phyloP scores from a whole-genome alignment of 23 red algal genomes.

The Gracilaria vermiculophylla region DNA sequence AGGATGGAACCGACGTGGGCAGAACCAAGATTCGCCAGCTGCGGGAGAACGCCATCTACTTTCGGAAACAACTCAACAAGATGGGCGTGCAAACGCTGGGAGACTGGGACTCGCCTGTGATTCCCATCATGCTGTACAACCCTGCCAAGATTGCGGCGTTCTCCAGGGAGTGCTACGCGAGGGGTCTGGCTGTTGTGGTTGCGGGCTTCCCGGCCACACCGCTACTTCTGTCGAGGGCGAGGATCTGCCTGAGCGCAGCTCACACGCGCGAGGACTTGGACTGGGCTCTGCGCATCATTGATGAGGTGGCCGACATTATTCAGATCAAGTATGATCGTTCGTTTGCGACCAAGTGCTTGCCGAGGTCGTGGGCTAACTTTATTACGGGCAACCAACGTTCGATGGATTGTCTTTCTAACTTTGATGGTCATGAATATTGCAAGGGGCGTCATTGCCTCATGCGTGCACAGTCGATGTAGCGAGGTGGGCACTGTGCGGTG shows the following conservation, averaged over 20 bases:
- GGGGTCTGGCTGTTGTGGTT: constrained; percentile 96
- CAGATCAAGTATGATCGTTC: constrained; percentile 86
- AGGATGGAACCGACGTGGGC: constrained; percentile 88
- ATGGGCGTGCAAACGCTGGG: constrained; percentile 95
- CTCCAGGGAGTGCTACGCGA: constrained; percentile 88
- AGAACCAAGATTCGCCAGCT: constrained; percentile 72
- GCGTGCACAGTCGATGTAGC: constrained; percentile 29
- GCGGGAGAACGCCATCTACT: constrained; percentile 90
- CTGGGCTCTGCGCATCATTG: constrained; percentile 87
- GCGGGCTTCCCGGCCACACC: constrained; percentile 99
- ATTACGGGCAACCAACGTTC: constrained; percentile 5
- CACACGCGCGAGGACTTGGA: constrained; percentile 95
- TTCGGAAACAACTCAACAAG: constrained; percentile 78
- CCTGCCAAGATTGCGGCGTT: constrained; percentile 95
- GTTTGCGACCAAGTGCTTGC: constrained; percentile 28
- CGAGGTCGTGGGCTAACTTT: constrained; percentile 5
- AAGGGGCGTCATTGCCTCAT: constrained; percentile 17
- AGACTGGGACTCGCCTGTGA: constrained; percentile 87
- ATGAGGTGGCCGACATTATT: constrained; percentile 87
- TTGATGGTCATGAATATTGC: constrained; percentile 37
- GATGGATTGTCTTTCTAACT: constrained; percentile 19
- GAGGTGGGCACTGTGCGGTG: not conserved
- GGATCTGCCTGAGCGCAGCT: constrained; percentile 93
- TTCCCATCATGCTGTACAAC: constrained; percentile 98
- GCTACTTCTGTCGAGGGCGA: constrained; percentile 80